These are phyloP conservation scores for Omphalotus guepiniiformis DNA, from an alignment of 768 basidiomycete species.

Conservation along the genomic window DNA sequence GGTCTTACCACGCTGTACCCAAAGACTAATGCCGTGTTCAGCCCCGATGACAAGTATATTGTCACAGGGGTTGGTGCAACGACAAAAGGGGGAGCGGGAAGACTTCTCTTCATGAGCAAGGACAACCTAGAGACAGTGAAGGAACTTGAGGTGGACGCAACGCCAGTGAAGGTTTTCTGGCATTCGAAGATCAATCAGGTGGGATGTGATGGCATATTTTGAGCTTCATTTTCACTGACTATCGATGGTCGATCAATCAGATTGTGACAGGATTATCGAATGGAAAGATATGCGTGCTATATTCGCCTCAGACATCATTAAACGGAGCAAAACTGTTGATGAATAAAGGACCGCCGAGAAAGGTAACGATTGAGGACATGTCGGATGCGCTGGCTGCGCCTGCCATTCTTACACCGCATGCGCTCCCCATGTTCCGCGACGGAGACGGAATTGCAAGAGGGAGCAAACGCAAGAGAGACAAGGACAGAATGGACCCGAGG, in stretches of 20 bases:
- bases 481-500: slow-evolving; percentile 81
- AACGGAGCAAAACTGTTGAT: slow-evolving; percentile 91
- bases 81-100: slow-evolving; percentile 64
- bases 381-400: slow-evolving; percentile 82
- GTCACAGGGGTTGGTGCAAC: slow-evolving; percentile 77
- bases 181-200: slow-evolving; percentile 98
- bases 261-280: slow-evolving; percentile 86
- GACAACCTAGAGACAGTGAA: slow-evolving; percentile 66
- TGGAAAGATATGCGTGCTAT: slow-evolving; percentile 85
- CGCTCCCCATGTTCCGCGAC: slow-evolving; percentile 90
- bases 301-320: slow-evolving; percentile 85
- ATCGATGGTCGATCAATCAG: slow-evolving; percentile 33
- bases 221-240: background rate
- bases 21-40: slow-evolving; percentile 91
- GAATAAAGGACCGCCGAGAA: slow-evolving; percentile 81
- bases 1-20: slow-evolving; percentile 79
- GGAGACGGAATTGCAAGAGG: slow-evolving; percentile 64
- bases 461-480: slow-evolving; percentile 86
- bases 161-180: slow-evolving; percentile 90
- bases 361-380: slow-evolving; percentile 83
- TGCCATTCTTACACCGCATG: slow-evolving; percentile 89
- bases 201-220: slow-evolving; percentile 20
- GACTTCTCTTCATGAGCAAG: slow-evolving; percentile 69
- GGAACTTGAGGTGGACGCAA: slow-evolving; percentile 63
- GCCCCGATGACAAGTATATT: slow-evolving; percentile 88